Conservation (phyloP, 2,329 filamentous ascomycete genomes). For the Fusarium oligoseptatum region DNA sequence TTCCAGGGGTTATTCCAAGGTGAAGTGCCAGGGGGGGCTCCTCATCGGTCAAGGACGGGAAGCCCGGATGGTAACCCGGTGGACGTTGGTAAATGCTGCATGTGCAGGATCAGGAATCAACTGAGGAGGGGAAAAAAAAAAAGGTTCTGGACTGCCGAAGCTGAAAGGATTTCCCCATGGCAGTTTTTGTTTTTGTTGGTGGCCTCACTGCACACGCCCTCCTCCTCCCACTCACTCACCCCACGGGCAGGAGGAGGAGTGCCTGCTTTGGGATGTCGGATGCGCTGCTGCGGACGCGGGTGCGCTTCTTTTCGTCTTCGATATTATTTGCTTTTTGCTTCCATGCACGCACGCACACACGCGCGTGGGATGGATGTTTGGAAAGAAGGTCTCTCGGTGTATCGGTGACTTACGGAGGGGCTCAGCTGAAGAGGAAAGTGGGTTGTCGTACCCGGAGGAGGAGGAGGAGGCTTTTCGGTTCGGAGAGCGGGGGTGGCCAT, state of each 20-base stretch:
- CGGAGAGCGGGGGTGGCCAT: not conserved
- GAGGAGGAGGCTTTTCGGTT: not conserved
- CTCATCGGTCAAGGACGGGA: constrained; percentile 1
- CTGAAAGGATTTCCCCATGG: not conserved
- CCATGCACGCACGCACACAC: not conserved
- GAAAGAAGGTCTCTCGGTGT: not conserved
- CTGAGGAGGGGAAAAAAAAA: too few relatives aligned
- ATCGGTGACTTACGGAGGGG: not conserved
- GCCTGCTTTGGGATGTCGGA: constrained; percentile 5
- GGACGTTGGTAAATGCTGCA: not conserved
- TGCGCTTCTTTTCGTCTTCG: not conserved
- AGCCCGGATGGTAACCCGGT: constrained; percentile 4
- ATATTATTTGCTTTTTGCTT: not conserved
- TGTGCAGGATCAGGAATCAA: constrained; percentile 3
- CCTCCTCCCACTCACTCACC: not conserved
- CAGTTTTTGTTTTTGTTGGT: not conserved
- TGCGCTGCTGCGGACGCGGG: constrained; percentile 4
- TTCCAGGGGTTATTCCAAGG: not conserved
- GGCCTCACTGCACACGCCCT: constrained; percentile 12
- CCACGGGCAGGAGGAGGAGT: not conserved
- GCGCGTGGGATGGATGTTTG: not conserved
- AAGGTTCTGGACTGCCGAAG: constrained; percentile 9
- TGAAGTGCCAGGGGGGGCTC: not conserved
- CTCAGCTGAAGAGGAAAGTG: not conserved
- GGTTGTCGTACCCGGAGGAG: not conserved